Base-by-base conservation (phyloP, 345 rosid genomes). In the Aurinia saxatilis region DNA sequence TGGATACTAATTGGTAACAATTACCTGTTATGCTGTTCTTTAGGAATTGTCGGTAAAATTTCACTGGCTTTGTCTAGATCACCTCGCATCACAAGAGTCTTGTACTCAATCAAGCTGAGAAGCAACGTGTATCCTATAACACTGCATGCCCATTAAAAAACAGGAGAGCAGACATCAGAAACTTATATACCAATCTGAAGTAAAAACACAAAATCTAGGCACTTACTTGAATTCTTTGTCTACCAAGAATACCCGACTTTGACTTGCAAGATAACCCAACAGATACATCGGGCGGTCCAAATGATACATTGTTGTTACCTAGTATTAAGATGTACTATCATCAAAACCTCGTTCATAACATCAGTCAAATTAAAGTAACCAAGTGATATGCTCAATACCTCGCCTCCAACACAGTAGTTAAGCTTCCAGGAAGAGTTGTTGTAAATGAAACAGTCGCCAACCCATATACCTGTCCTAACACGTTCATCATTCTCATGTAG, bases 241-340 rank as follows among this genome's bases (percentile, higher is more conserved):
- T 19, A 95, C 90, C 57, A 95, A 78, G 75, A 86, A 95, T 42
- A 95, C 99, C 50, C 98, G 89, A 75, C 98, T 95, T 81, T 95
- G 99, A 79, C 65, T 83, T 4, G 97, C 96, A 70, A 95, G 95
- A 78, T 95, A 95, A 12, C 98, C 98, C 82, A 95, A 76, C 80
- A 95, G 77, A 79, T 95, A 95, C 98, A 95, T 95, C 25, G 99
- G 99, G 33, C 98, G 96, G 71, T 95, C 99, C 90, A 95, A 80
- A 79, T 95, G 99, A 72, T 72, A 90, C 99, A 95, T 95, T 14
- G 99, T 95, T 27, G 98, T 90, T 19, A 95, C 96, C 99, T 95
- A 70, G 38, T 44, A 51, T 45, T 33, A 57, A 31, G 45, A 48
- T 33, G 52, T 59, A 29, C 17, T n/a, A 38, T 46, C 52, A 50